phyloP scores from a whole-genome alignment of 176 grass and related monocot genomes.

The Phragmites australis region DNA sequence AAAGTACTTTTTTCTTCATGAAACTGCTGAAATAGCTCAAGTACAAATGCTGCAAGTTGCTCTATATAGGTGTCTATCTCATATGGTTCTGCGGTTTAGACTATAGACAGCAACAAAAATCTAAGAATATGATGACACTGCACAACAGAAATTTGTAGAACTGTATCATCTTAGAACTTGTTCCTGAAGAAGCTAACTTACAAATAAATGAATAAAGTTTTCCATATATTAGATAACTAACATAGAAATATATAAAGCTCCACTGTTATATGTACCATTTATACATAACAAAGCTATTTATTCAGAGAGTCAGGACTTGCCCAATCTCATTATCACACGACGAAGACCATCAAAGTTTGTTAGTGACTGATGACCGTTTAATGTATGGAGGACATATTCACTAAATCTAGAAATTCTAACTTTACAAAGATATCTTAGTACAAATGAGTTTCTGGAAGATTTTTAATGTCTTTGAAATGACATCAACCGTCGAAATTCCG shows the following conservation, averaged over 20 bases:
- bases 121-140: slow-evolving; percentile 34
- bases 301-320: neutral
- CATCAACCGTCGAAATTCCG: slow-evolving; percentile 57
- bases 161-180: slow-evolving; percentile 11
- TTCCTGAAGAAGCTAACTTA: slow-evolving; percentile 33
- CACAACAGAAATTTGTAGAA: slow-evolving; percentile 23
- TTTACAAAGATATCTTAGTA: slow-evolving; percentile 44
- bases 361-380: slow-evolving; percentile 30
- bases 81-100: slow-evolving; percentile 28
- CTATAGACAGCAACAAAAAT: slow-evolving; percentile 31
- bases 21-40: slow-evolving; percentile 34
- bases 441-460: slow-evolving; percentile 36
- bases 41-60: slow-evolving; percentile 50
- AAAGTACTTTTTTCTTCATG: slow-evolving; percentile 37
- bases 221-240: slow-evolving; percentile 12
- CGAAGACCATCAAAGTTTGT: slow-evolving; percentile 23
- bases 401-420: slow-evolving; percentile 40
- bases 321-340: slow-evolving; percentile 13
- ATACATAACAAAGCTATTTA: slow-evolving; percentile 3
- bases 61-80: slow-evolving; percentile 22
- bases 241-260: neutral
- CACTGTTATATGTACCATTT: neutral
- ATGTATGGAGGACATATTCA: slow-evolving; percentile 42
- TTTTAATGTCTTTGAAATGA: slow-evolving; percentile 37
- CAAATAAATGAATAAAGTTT: slow-evolving; percentile 2